These are phyloP conservation scores for Phaeosphaeria sp. DNA, from an alignment of 2,329 filamentous ascomycete genomes.

Conservation along the genomic window DNA sequence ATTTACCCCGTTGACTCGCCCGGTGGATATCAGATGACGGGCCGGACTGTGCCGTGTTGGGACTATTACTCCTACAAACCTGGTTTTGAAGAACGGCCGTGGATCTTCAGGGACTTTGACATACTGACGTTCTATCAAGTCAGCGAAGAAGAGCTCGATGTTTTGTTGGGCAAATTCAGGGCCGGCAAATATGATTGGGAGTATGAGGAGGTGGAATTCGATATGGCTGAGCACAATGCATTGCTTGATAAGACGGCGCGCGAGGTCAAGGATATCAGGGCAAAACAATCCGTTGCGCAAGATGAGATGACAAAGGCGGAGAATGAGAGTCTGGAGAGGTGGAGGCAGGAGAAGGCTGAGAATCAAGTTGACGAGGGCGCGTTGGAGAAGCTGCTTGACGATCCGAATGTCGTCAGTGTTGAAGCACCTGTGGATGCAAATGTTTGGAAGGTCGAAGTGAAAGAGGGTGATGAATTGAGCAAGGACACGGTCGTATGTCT, in stretches of 20 bases:
- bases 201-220: conserved; percentile 59
- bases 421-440: conserved; percentile 56
- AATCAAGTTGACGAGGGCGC: conserved; percentile 56
- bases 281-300: conserved; percentile 57
- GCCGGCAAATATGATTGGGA: conserved; percentile 61
- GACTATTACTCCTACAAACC: conserved; percentile 62
- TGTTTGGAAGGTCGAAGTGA: conserved; percentile 54
- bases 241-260: conserved; percentile 54
- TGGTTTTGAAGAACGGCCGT: conserved; percentile 58
- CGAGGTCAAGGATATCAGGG: conserved; percentile 57
- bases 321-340: conserved; percentile 52
- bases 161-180: conserved; percentile 56
- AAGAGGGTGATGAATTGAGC: conserved; percentile 46
- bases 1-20: conserved; percentile 65
- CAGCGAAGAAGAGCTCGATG: conserved; percentile 59
- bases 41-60: conserved; percentile 60
- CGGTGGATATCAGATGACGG: conserved; percentile 63
- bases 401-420: conserved; percentile 46
- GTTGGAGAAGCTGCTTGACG: conserved; percentile 58
- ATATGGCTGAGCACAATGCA: conserved; percentile 63
- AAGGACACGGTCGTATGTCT: conserved; percentile 39
- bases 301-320: conserved; percentile 57
- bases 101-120: conserved; percentile 66
- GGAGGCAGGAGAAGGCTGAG: conserved; percentile 53
- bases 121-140: conserved; percentile 64